Evolutionary conservation across 1,284 basidiomycete species (phyloP), one percentile per base, ranked within the genome.

Genomic region (Peniophora sp.): DNA sequence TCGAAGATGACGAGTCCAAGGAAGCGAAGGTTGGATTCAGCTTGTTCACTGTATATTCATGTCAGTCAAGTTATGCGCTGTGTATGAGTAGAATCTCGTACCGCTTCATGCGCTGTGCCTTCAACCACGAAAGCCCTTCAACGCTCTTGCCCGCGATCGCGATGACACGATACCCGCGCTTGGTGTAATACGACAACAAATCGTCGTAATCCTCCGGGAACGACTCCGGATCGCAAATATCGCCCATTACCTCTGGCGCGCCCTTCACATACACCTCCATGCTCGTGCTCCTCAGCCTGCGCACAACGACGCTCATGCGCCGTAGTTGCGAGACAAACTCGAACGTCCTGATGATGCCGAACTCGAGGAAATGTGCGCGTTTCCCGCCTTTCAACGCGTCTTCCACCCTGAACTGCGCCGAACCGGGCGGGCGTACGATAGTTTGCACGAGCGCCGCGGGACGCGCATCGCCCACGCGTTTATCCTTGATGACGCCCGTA

Each of bases 211-310:
- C 96, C 53, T 88, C 79, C 0, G 97, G 97, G 63, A 99, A 87
- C 14, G 92, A 90, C 48, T 86, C 80, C 55, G 78, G 85, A 52
- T 93, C 87, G 64, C 95, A 98, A 53, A 99, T 98, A 45, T 97
- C 95, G 2, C 73, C 67, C 94, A 99, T 99, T 51, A 97, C 92
- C 66, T 99, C 97, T 0, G 97, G 97, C 1, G 97, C 97, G 20
- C 97, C 97, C 66, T 99, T 99, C 63, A 96, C 95, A 65, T 97
- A 99, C 8, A 98, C 79, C 64, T 99, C 96, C 92, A 99, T 98
- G 63, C 89, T 92, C 44, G 72, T 83, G 56, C 94, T 95, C 68
- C 91, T 97, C 52, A 99, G 79, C 48, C 92, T 79, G 68, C 98
- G 99, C 60, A 98, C 96, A 51, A 99, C 83, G 24, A 99, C 97